Evolutionary conservation across 208 protist genomes (phyloP).

Genomic region (Wallacemonas collosoma): DNA sequence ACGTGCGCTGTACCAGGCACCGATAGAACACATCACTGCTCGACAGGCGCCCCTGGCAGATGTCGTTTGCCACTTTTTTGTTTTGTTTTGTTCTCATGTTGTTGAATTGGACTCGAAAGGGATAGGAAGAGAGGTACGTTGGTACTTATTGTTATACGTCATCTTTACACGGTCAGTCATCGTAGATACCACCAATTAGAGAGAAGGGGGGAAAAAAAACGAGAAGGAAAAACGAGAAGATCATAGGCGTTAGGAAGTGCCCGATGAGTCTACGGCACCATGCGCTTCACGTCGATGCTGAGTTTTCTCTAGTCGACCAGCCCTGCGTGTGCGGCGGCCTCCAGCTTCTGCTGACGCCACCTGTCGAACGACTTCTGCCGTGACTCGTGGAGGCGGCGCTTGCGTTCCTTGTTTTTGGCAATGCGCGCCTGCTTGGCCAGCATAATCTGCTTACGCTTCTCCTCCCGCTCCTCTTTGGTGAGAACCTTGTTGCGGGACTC

Average conservation of each 20-base stretch:
- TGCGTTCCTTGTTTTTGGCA: constrained; percentile 84
- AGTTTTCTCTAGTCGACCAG: constrained; percentile 17
- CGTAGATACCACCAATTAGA: background rate
- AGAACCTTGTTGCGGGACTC: constrained; percentile 39
- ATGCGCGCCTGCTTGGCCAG: constrained; percentile 89
- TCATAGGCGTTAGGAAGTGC: no score
- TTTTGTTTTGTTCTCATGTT: background rate
- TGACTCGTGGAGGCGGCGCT: constrained; percentile 70
- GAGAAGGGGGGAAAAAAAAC: no score
- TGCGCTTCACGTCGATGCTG: no score
- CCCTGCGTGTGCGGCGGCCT: constrained; percentile 14
- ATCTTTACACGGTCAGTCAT: background rate
- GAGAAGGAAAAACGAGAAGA: no score
- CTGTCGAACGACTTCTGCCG: constrained; percentile 77
- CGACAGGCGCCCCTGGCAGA: background rate
- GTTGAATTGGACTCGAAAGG: background rate
- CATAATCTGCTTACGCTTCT: constrained; percentile 77
- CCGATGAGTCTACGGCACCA: no score
- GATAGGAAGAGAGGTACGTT: constrained; percentile 11
- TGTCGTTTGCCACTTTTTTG: background rate
- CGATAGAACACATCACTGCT: no score
- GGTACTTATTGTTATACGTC: constrained; percentile 13
- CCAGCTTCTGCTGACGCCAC: constrained; percentile 82
- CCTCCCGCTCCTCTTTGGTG: constrained; percentile 84
- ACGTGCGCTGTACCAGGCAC: no score